A percentile compares a stretch with the other conserved stretches of the same genome.
Evolutionary conservation across 805 yeast species (phyloP).

Genomic region (Saturnispora mendoncae): DNA sequence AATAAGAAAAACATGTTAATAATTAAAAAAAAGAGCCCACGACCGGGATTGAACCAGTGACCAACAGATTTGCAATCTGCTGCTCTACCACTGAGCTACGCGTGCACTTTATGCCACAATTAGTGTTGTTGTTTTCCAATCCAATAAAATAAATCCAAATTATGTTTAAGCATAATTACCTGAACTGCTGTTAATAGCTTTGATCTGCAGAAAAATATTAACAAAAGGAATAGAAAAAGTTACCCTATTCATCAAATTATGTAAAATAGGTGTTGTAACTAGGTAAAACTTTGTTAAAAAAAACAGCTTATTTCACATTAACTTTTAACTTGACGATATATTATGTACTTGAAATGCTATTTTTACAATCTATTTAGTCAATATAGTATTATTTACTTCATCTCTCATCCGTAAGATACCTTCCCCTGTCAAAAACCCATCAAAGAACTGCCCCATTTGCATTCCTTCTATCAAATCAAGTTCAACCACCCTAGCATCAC

Average conservation of each 20-base stretch:
- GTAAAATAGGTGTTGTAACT: no score
- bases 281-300: no score
- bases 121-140: not conserved
- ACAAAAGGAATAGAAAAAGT: no score
- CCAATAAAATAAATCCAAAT: no score
- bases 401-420: not conserved
- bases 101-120: constrained; percentile 12
- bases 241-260: no score
- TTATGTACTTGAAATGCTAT: no score
- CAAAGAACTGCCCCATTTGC: constrained; percentile 2
- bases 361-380: not conserved
- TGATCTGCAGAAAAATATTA: no score
- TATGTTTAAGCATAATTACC: no score
- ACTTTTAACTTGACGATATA: no score
- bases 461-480: not conserved
- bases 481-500: constrained; percentile 1
- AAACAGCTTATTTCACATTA: no score
- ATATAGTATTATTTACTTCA: not conserved
- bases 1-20: not conserved
- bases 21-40: constrained; percentile 44
- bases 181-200: no score
- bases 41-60: constrained; percentile 94
- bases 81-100: constrained; percentile 97
- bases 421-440: not conserved
- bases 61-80: constrained; percentile 99